Evolutionary conservation across 192 early-diverging fungal species (phyloP).

Genomic region (Backusella tarrabulga): DNA sequence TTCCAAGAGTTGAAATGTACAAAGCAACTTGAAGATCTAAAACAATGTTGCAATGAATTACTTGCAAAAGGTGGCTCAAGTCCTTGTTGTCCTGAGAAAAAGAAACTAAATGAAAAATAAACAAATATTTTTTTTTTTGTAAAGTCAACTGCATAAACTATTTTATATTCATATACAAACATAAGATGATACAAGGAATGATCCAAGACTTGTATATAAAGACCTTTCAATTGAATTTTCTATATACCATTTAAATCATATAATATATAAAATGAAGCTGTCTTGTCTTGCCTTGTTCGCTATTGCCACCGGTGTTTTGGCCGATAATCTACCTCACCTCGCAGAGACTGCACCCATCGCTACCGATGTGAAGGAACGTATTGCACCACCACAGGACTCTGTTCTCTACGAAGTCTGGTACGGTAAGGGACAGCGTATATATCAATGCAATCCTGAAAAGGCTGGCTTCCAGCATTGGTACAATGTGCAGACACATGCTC

Average conservation of each 20-base stretch:
- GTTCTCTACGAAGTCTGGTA: slow-evolving; percentile 22
- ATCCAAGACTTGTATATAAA: background rate
- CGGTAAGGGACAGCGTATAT: slow-evolving; percentile 21
- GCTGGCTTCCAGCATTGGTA: slow-evolving; percentile 25
- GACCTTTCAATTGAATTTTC: background rate
- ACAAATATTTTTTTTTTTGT: slow-evolving; percentile 1
- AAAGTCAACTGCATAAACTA: background rate
- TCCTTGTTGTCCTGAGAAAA: background rate
- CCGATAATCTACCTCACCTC: slow-evolving; percentile 15
- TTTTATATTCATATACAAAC: background rate
- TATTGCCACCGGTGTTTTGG: background rate
- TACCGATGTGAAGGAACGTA: slow-evolving; percentile 12
- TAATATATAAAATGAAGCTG: slow-evolving; percentile 8
- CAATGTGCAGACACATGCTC: slow-evolving; percentile 30
- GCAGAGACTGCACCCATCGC: background rate
- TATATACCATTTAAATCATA: background rate
- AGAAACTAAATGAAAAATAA: background rate
- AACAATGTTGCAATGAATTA: background rate
- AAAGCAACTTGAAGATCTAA: background rate
- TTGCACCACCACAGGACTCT: slow-evolving; percentile 14
- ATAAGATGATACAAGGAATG: background rate
- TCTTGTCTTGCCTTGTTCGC: background rate
- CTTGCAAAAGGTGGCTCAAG: background rate
- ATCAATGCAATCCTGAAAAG: slow-evolving; percentile 29
- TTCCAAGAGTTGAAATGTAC: background rate